These are phyloP conservation scores for Handroanthus guayacan DNA, from an alignment of 257 asterid species.

Conservation along the genomic window DNA sequence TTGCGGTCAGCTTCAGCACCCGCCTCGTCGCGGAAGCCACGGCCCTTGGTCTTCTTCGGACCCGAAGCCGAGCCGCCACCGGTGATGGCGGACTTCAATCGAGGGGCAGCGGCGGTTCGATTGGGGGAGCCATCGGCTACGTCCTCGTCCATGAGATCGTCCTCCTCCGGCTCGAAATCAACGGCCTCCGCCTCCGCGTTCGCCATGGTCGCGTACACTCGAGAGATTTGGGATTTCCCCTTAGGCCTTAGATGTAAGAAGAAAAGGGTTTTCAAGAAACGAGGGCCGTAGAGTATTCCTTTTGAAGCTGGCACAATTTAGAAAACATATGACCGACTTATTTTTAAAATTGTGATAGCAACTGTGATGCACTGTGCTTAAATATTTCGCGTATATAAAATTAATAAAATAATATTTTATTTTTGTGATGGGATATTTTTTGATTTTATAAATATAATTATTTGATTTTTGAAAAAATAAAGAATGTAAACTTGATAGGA, in stretches of 20 bases:
- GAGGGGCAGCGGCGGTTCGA: slow-evolving; percentile 51
- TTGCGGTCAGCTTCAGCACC: slow-evolving; percentile 84
- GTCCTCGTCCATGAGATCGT: slow-evolving; percentile 97
- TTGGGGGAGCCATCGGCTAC: slow-evolving; percentile 64
- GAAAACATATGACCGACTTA: not conserved
- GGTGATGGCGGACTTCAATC: slow-evolving; percentile 86
- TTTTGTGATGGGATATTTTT: no score
- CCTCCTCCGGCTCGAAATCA: slow-evolving; percentile 97
- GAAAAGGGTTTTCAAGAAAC: slow-evolving; percentile 25
- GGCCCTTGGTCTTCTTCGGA: slow-evolving; percentile 92
- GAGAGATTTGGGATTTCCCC: not conserved
- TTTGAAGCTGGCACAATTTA: not conserved
- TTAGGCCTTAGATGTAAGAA: slow-evolving; percentile 23
- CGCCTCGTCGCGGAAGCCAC: slow-evolving; percentile 90
- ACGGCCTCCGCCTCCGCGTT: slow-evolving; percentile 84
- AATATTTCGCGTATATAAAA: no score
- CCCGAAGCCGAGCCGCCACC: slow-evolving; percentile 66
- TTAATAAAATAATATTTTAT: no score
- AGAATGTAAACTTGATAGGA: no score
- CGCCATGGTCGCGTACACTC: slow-evolving; percentile 59
- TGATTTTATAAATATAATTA: no score
- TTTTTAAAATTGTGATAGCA: not conserved
- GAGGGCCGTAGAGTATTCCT: not conserved
- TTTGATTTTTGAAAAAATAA: no score
- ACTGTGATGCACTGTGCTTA: no score